Base-by-base conservation (phyloP, 257 asterid genomes). In the Capsicum rhomboideum region DNA sequence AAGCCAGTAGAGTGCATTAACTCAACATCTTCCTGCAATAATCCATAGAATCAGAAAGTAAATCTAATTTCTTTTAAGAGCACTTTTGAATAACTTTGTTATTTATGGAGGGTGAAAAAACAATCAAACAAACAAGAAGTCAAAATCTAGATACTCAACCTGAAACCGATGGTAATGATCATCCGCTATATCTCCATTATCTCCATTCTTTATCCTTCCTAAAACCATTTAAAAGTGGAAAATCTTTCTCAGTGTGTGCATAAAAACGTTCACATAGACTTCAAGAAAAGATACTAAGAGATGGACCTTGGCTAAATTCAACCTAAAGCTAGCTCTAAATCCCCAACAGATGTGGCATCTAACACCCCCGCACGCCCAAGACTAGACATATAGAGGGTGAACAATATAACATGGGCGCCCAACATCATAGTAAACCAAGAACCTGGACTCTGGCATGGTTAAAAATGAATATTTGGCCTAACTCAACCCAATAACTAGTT, bases 121-220 rank as follows among this genome's bases (percentile, higher is more conserved):
- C 40, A 34, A 34, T 2, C 40, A 34, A 34, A 34, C 34, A 31
- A 31, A 31, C 40, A 34, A 34, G 0, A 34, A 63, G 20, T 23
- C 18, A 80, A 66, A 26, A 50, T 54, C 18, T 21, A 55, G n/a
- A 88, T 20, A 8, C 17, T 14, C 61, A 1, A 93, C 98, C 98
- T 88, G 81, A 86, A 88, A 93, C 34, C 93, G 95, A 88, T 95
- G 96, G 88, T 92, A 95, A 88, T 93, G 95, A 86, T 95, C 97
- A 88, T 88, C 97, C 18, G 98, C 94, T 26, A 92, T 46, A 88
- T 90, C 88, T 49, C 91, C 98, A 83, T 79, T 89, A 18, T 81
- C 90, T 83, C 94, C 95, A 88, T 93, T 90, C 14, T 23, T 44
- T 67, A 92, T 85, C 40, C 72, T 89, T 63, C 94, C 98, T 95